Base-by-base conservation (phyloP, 75 land plant species). In the Azolla pinnata region DNA sequence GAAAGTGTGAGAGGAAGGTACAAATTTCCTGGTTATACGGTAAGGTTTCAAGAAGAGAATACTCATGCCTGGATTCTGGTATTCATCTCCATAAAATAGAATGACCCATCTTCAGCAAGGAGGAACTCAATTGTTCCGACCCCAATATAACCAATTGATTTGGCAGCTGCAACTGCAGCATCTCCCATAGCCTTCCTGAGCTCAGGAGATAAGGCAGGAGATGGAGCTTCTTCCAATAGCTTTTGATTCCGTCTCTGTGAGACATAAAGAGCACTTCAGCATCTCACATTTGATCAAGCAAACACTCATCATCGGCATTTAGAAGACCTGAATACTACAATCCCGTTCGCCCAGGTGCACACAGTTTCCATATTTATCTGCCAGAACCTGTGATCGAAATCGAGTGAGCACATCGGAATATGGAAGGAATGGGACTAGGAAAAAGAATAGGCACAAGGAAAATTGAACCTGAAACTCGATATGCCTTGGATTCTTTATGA, bases 41-140 rank as follows among this genome's bases (percentile, higher is more conserved):
- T 28, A 14, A n/a, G n/a, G n/a, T n/a, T n/a, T n/a, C n/a, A n/a
- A n/a, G n/a, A n/a, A n/a, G n/a, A n/a, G n/a, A n/a, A n/a, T n/a
- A n/a, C n/a, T n/a, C 30, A 33, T 52, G 82, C 95, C 88, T 91
- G 97, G 47, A 92, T 92, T 29, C 97, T 67, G 28, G 95, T 92
- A 64, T 92, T 92, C 97, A 92, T 92, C 65, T 92, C 97, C 93
- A 92, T 92, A 70, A 92, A 92, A 64, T 82, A 92, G 54, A 88
- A 92, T 7, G 74, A 70, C 31, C 97, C 97, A 65, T 86, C 69
- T 74, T 92, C 97, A 75, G 90, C 89, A 61, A 92, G 70, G 23
- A 92, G 79, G 67, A 92, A 92, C 71, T 92, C 97, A 54, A 92
- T 60, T 3, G 97, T 92, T 48, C 97, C 97, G 70, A 92, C 97